Evolutionary conservation across 768 basidiomycete species (phyloP), one percentile per base, ranked within the genome.

Genomic region (Suillus clintonianus): DNA sequence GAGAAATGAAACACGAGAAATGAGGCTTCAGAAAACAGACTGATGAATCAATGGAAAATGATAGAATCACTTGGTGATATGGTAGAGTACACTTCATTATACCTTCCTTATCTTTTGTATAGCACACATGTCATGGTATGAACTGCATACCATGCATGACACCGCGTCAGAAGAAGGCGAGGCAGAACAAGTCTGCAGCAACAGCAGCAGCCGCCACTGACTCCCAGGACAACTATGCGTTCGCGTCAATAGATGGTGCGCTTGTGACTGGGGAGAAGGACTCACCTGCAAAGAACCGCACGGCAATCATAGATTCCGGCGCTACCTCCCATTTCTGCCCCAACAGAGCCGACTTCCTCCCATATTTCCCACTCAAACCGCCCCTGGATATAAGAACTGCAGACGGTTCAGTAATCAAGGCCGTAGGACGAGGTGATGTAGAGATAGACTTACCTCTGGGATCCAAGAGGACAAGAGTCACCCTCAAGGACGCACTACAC

Each of bases 321-420:
- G 61, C 61, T 19, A 56, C 27, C 5, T 56, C 27, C n/a, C 61
- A 62, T 22, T 62, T 53, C 36, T 62, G 61, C 41, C 36, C 61
- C 3, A 15, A 62, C 27, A 22, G 24, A 8, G 9, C 19, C 13
- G 54, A 55, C 39, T 62, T 62, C 47, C 17, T 30, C 13, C 37
- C 9, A 1, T 62, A 24, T 19, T 15, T n/a, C 39, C 5, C 27
- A 1, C 30, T 62, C 15, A 24, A 36, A 24, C n/a, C n/a, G n/a
- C 36, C 50, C 11, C 39, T 34, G 11, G 7, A 8, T 19, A 55
- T 62, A 8, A 7, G 27, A 8, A 62, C 51, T 19, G 61, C 41
- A 15, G 51, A 62, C 22, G 34, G 61, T 14, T 41, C 48, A 9
- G 30, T 14, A 1, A 14, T 62, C 22, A 51, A n/a, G 2, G 61